These are phyloP conservation scores for Venturia aucupariae DNA, from an alignment of 2,329 filamentous ascomycete genomes.

Conservation along the genomic window DNA sequence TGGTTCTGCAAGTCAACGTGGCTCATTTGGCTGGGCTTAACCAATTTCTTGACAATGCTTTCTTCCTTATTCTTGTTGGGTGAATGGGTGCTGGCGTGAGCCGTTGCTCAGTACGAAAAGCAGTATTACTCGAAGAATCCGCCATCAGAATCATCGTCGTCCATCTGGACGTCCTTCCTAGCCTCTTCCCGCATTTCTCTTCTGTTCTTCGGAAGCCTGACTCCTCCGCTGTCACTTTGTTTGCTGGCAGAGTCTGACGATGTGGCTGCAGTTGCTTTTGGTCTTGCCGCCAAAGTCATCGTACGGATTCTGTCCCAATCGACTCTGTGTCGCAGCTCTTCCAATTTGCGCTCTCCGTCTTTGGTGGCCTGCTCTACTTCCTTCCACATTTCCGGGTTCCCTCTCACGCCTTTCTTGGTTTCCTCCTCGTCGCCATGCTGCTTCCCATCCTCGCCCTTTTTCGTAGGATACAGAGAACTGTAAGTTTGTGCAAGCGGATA, in stretches of 20 bases:
- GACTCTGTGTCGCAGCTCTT: conserved; percentile 46
- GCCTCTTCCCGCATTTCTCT: neutral
- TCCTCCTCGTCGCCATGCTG: conserved; percentile 27
- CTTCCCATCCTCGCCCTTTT: conserved; percentile 23
- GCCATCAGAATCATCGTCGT: conserved; percentile 8
- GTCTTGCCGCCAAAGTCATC: neutral
- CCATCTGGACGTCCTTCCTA: neutral
- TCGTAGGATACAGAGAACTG: conserved; percentile 44
- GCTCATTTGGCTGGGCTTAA: neutral
- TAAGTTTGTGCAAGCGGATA: conserved; percentile 65
- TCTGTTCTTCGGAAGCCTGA: neutral
- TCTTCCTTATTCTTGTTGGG: neutral
- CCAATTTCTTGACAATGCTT: too few relatives aligned
- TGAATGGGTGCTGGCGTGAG: neutral
- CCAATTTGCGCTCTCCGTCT: conserved; percentile 41
- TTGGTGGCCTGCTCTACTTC: conserved; percentile 56
- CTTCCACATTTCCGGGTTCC: conserved; percentile 55
- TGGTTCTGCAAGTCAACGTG: neutral
- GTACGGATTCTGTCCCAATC: conserved; percentile 18
- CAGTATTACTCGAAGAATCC: conserved; percentile 12
- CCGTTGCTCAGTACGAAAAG: neutral
- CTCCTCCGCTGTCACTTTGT: neutral
- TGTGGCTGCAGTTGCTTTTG: neutral
- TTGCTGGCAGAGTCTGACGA: neutral
- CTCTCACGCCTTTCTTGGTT: conserved; percentile 27